Base-by-base conservation (phyloP, 306 rosid species). In the Sechiopsis laciniata region DNA sequence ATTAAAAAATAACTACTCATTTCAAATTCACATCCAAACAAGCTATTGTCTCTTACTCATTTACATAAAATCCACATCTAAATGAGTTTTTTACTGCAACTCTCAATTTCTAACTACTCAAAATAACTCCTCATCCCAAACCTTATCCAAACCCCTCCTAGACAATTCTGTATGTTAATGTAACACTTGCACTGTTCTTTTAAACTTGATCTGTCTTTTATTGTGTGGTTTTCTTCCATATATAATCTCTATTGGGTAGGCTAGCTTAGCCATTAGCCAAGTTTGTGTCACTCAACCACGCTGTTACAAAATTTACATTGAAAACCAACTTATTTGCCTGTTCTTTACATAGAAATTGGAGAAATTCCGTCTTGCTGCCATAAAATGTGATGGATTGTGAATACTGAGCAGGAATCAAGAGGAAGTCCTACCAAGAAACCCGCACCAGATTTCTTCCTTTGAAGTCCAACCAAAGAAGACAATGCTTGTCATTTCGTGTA, bases 391-490 rank as follows among this genome's bases (percentile, higher is more conserved):
- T 76, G 62, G 51, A 2, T 62, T 63, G 53, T 45, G 12, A 6
- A 61, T 20, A 78, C 74, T 40, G 24, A 63, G 73, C 82, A 91
- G 99, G 99, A 95, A 73, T 89, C 99, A 74, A 89, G 97, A 88
- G 97, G 97, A 45, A 51, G 92, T 3, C 97, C 88, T 15, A 90
- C 88, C 65, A 95, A 89, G 81, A 95, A 83, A 78, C 97, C 99
- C n/a, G 90, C 97, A 8, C 99, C 99, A 2, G 99, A 95, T 79
- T 95, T 91, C 88, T 95, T 95, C 81, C 81, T 95, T 46, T 95
- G 82, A 91, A 55, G 56, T 10, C 16, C 40, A 71, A 21, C 61
- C 68, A 45, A 22, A 66, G 74, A 10, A 65, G 73, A 10, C 71
- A 71, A 71, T 12, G 73, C 29, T 46, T 52, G 22, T 54, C 24